These are phyloP conservation scores for Candida corydali DNA, from an alignment of 805 yeast genomes.

Conservation along the genomic window DNA sequence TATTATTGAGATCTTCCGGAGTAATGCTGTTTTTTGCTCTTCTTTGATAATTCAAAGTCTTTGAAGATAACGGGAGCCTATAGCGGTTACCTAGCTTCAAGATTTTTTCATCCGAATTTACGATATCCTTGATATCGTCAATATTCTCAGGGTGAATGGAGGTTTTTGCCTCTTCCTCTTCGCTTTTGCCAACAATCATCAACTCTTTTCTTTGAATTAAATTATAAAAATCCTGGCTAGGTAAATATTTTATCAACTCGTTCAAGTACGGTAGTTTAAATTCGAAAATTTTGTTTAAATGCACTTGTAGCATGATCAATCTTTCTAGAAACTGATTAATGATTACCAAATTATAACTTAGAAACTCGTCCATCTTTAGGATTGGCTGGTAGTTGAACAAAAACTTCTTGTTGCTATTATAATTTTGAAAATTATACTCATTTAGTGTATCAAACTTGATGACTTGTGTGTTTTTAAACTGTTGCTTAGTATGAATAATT, in stretches of 20 bases:
- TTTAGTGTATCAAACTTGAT: conserved; percentile 21
- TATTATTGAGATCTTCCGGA: conserved; percentile 10
- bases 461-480: conserved; percentile 20
- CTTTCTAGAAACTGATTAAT: conserved; percentile 27
- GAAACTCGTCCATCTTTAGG: conserved; percentile 22
- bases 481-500: conserved; percentile 8
- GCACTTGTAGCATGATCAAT: conserved; percentile 20
- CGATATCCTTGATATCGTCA: conserved; percentile 7
- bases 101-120: conserved; percentile 17
- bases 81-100: conserved; percentile 28
- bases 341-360: conserved; percentile 24
- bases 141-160: conserved; percentile 4
- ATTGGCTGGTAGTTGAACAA: conserved; percentile 25
- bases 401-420: conserved; percentile 5
- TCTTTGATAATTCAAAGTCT: conserved; percentile 24
- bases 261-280: conserved; percentile 21
- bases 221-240: conserved; percentile 20
- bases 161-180: conserved; percentile 11
- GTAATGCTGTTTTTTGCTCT: conserved; percentile 12
- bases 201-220: conserved; percentile 31
- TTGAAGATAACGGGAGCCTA: conserved; percentile 25
- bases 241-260: conserved; percentile 19
- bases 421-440: conserved; percentile 19
- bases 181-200: conserved; percentile 19
- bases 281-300: conserved; percentile 17